phyloP scores from a whole-genome alignment of 495 filamentous ascomycete species.

The Penicillium crystallinum region DNA sequence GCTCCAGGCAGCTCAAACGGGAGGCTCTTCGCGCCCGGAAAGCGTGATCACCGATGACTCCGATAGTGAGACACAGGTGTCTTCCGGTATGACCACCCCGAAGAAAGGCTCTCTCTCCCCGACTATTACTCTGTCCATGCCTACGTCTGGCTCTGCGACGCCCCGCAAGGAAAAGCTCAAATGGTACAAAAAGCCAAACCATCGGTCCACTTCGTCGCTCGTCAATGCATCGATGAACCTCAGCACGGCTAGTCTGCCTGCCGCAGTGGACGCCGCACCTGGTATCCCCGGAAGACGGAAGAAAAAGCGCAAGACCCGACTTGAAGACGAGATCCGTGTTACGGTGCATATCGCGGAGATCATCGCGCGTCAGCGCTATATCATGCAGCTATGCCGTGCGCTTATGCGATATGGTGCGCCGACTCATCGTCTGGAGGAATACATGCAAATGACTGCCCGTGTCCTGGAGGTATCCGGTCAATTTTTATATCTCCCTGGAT shows the following conservation, averaged over 20 bases:
- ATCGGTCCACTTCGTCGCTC: conserved; percentile 40
- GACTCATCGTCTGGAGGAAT: conserved; percentile 76
- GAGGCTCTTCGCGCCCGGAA: conserved; percentile 22
- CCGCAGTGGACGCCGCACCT: conserved; percentile 25
- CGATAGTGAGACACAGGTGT: conserved; percentile 34
- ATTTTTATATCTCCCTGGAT: conserved; percentile 87
- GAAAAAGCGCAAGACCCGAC: conserved; percentile 38
- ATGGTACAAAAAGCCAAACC: conserved; percentile 59
- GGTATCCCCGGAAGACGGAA: conserved; percentile 21
- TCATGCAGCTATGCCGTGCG: conserved; percentile 79
- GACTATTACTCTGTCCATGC: conserved; percentile 10
- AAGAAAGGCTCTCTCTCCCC: conserved; percentile 26
- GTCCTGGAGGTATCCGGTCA: conserved; percentile 87
- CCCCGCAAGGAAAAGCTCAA: conserved; percentile 55
- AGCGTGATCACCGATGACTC: conserved; percentile 40
- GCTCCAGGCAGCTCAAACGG: conserved; percentile 30
- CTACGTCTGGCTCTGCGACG: conserved; percentile 49
- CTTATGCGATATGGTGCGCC: conserved; percentile 82
- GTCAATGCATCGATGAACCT: conserved; percentile 48
- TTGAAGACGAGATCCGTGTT: conserved; percentile 68
- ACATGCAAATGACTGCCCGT: conserved; percentile 85
- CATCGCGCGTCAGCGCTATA: conserved; percentile 77
- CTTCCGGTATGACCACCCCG: conserved; percentile 35
- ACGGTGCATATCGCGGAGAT: conserved; percentile 85
- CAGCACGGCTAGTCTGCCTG: conserved; percentile 31